Evolutionary conservation across 441 rosid genomes (phyloP).

Genomic region (Adansonia madagascariensis): DNA sequence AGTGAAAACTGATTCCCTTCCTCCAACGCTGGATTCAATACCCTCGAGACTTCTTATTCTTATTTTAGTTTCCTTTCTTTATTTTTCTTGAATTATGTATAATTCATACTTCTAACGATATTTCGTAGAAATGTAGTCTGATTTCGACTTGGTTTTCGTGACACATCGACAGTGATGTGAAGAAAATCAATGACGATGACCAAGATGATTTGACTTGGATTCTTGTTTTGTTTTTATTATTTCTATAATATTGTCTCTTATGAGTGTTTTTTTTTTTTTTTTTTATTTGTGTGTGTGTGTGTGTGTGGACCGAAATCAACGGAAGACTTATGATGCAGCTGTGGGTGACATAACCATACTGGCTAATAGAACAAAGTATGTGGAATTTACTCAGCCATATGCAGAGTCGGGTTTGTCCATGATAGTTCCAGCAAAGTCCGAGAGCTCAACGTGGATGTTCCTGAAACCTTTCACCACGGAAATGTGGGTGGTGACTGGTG

Average conservation of each 20-base stretch:
- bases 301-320: background rate
- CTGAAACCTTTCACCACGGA: slow-evolving; percentile 40
- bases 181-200: background rate
- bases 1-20: too few relatives aligned
- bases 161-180: background rate
- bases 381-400: slow-evolving; percentile 45
- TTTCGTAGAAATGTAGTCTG: too few relatives aligned
- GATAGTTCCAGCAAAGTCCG: slow-evolving; percentile 32
- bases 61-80: background rate
- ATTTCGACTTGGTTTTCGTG: background rate
- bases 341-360: slow-evolving; percentile 45
- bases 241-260: slow-evolving; percentile 10
- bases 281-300: background rate
- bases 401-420: slow-evolving; percentile 41
- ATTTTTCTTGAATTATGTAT: background rate
- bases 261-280: background rate
- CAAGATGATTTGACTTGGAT: background rate
- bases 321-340: slow-evolving; percentile 37
- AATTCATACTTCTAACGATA: too few relatives aligned
- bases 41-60: background rate
- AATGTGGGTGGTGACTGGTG: slow-evolving; percentile 41
- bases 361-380: slow-evolving; percentile 23
- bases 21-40: background rate
- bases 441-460: slow-evolving; percentile 37
- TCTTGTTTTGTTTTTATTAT: background rate